Evolutionary conservation across 257 asterid species (phyloP).

Genomic region (Voacanga thouarsii): DNA sequence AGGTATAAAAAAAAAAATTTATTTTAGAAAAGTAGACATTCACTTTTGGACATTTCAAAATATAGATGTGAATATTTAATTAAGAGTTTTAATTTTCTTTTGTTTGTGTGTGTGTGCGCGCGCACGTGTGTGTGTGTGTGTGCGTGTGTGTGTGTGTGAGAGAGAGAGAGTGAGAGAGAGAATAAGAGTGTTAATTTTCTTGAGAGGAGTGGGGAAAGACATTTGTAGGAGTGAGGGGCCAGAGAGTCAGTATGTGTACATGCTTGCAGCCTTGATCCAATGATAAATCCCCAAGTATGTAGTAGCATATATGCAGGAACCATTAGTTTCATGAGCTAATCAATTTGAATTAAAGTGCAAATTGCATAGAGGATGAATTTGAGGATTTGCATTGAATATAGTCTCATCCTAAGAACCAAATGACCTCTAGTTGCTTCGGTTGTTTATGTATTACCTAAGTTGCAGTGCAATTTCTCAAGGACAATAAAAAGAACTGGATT

Average conservation of each 20-base stretch:
- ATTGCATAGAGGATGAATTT: not conserved
- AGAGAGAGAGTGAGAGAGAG: not conserved
- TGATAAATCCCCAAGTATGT: not conserved
- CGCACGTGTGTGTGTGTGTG: too few species aligned
- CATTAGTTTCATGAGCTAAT: not conserved
- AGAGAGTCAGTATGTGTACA: too few species aligned
- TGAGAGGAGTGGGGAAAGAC: not conserved
- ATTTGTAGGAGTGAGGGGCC: too few species aligned
- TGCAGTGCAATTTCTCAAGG: constrained; percentile 15
- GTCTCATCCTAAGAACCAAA: not conserved
- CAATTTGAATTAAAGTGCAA: not conserved
- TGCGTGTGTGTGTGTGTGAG: too few species aligned
- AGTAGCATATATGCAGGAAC: not conserved
- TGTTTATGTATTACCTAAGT: not conserved
- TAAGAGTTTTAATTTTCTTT: too few species aligned
- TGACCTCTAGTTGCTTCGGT: not conserved
- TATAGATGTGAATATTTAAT: too few species aligned
- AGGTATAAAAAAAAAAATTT: too few species aligned
- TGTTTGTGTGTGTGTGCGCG: too few species aligned
- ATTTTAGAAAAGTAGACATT: too few species aligned
- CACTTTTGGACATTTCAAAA: too few species aligned
- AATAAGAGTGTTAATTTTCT: not conserved
- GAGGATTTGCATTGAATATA: not conserved
- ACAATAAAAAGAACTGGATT: constrained; percentile 6
- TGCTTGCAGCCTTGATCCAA: not conserved